Conservation (phyloP, 1,284 basidiomycete species). For the Tilletia setariae region DNA sequence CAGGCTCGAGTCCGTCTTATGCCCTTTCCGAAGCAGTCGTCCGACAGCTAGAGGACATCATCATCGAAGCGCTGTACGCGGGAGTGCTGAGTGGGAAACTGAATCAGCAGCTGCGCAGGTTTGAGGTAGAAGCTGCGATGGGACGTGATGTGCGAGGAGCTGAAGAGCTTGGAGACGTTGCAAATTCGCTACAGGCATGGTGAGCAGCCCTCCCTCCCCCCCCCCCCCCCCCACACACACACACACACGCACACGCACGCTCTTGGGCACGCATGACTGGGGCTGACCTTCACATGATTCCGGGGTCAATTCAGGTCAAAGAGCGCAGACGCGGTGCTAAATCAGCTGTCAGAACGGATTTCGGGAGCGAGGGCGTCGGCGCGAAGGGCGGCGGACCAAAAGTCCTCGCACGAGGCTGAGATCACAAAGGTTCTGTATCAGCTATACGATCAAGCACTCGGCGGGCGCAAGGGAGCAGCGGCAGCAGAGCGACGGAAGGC, state of each 20-base stretch:
- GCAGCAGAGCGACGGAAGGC: background rate
- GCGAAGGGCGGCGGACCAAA: background rate
- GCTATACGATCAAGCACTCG: slow-evolving; percentile 2
- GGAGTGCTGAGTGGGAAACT: slow-evolving; percentile 82
- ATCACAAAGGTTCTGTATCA: background rate
- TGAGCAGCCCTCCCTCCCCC: background rate
- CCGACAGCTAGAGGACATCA: slow-evolving; percentile 79
- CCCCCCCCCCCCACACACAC: background rate
- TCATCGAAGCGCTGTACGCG: slow-evolving; percentile 91
- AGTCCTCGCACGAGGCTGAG: background rate
- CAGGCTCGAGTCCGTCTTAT: background rate
- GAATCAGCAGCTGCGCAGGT: slow-evolving; percentile 78
- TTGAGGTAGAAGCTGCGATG: slow-evolving; percentile 85
- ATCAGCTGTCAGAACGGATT: slow-evolving; percentile 13
- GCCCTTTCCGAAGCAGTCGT: slow-evolving; percentile 16
- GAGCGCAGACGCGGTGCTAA: background rate
- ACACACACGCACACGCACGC: no score
- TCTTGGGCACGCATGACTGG: no score
- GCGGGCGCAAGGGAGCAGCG: background rate
- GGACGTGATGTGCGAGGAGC: slow-evolving; percentile 71
- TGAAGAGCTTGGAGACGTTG: slow-evolving; percentile 5
- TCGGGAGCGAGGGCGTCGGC: background rate
- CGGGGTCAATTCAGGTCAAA: background rate
- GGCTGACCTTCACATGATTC: no score
- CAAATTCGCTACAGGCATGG: background rate